Evolutionary conservation across 768 basidiomycete species (phyloP), one percentile per base, ranked within the genome.

Genomic region (Boletus eberwhitei): DNA sequence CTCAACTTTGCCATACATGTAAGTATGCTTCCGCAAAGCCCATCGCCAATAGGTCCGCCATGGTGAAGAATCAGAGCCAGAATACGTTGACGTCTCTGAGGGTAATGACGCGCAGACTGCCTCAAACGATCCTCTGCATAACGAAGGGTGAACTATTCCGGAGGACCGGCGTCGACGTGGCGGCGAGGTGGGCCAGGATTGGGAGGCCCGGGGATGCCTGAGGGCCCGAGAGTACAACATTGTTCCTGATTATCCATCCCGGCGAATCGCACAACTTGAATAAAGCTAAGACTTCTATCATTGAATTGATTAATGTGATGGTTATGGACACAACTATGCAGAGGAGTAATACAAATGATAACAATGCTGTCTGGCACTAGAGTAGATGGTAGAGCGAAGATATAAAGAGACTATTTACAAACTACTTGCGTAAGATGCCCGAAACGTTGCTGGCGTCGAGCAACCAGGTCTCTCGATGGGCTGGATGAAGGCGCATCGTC

Each of bases 401-500:
- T 11, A 60, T 62, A 26, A 43, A 47, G n/a, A 40, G 8, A 22
- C 41, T 57, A 64, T 53, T 40, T 53, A 44, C 46, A 45, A 41
- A 37, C 16, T 47, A 47, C 22, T 43, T 49, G 51, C 9, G 44
- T 31, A 32, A 37, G 36, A 45, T 46, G 29, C 22, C 64, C 61
- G 36, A 67, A 65, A 48, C 77, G 74, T 49, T 73, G 68, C 47
- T 74, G 61, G 40, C 73, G 74, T 52, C 79, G 72, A 12, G 72
- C 60, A 26, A 77, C 69, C 21, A 79, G 48, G 35, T 78, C 76
- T 54, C 75, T 73, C 47, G 78, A 73, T 8, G 82, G 82, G 55
- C 82, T 83, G 24, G 71, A 70, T 16, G 73, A 72, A 2, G 60
- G 68, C 16, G 74, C 75, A 61, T 82, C 83, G 61, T 84, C 83